A percentile compares a stretch with the other conserved stretches of the same genome.
Conservation (phyloP, 805 yeast species). For the Ogataea trehalophila region DNA sequence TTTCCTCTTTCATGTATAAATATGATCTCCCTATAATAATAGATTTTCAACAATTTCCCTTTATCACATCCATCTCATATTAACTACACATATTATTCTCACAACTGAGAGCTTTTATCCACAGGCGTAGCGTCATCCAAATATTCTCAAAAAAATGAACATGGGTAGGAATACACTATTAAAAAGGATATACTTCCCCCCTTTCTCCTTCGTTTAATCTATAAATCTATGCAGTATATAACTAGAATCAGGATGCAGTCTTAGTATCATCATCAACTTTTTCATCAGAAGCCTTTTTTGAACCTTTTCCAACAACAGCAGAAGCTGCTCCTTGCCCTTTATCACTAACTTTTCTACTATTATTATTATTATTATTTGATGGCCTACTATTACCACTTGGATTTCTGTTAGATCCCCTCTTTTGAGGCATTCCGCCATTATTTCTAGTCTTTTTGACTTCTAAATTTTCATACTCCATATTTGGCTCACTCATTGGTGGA, state of each 20-base stretch:
- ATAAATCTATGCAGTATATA: not conserved
- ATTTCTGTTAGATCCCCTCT: not conserved
- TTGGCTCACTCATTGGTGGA: not conserved
- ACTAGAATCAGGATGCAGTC: not conserved
- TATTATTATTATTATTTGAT: not conserved
- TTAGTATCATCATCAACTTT: not conserved
- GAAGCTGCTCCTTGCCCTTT: not conserved
- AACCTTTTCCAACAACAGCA: not conserved
- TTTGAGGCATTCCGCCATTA: not conserved
- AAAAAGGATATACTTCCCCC: no score
- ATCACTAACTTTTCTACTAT: not conserved
- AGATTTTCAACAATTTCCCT: slow-evolving; percentile 15
- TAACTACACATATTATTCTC: no score
- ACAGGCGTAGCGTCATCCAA: no score
- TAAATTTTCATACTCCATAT: not conserved
- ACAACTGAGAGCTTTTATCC: no score
- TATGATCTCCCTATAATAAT: slow-evolving; percentile 2
- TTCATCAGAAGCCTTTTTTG: not conserved
- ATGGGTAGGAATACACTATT: no score
- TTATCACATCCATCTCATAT: no score
- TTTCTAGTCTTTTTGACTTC: not conserved
- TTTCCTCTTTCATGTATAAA: not conserved
- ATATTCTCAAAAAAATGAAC: no score
- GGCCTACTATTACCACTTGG: not conserved
- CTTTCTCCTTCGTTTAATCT: not conserved